Evolutionary conservation across 139 green algal genomes (phyloP), one percentile per base, ranked within the genome.

Genomic region (Tetraselmis striata): DNA sequence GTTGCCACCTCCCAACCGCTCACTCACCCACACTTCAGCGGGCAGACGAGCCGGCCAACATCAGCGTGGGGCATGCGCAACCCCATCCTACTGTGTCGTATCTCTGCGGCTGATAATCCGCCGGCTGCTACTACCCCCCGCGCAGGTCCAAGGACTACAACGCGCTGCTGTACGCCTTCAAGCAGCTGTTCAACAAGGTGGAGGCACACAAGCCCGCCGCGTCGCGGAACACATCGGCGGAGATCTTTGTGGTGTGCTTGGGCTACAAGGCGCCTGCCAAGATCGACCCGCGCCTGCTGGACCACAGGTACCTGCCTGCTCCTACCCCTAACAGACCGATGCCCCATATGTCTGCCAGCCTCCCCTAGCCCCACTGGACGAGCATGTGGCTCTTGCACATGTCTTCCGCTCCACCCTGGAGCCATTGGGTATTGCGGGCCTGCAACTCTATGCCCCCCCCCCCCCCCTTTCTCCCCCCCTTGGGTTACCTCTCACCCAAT

Each of bases 211-310:
- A 99, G 91, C 96, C 96, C 1, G 87, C 92, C 0, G 95, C 96
- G 59, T 96, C 91, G 2, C 87, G 97, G 23, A 94, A 95, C 82
- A 91, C 94, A 0, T 99, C 96, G 0, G 97, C 97, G 58, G 95
- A 98, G 91, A 98, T 98, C 85, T 98, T 98, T 77, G 93, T 98
- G n/a, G 96, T 99, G 75, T 98, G 97, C 88, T 85, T 88, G 59
- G 94, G 93, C 27, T 99, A 96, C 94, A 98, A 98, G 85, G 97
- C 97, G 25, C 97, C 97, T 2, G 91, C 91, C 23, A 97, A 98
- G 84, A 98, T 99, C 30, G 97, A 99, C 90, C 96, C 97, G 0
- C 91, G 95, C 59, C 90, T 99, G 84, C 92, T 99, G 45, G 97
- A 99, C 86, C 76, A 90, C 32, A 92, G 92, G 75, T 84, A 95